phyloP scores from a whole-genome alignment of 1,284 basidiomycete species.

The Microbotryum scabiosae region DNA sequence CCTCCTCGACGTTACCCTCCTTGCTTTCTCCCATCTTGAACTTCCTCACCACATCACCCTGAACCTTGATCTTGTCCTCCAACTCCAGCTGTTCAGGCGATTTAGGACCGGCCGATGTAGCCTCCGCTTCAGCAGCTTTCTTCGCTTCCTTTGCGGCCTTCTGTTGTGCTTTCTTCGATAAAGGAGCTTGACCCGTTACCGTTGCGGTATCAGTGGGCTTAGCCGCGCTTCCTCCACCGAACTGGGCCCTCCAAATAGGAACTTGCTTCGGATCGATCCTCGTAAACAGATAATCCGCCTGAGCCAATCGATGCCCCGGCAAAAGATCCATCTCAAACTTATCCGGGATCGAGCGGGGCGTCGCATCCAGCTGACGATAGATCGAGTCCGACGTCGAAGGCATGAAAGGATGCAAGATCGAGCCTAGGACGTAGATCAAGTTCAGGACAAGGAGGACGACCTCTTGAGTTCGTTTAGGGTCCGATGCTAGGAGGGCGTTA shows the following conservation, averaged over 20 bases:
- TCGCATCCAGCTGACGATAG: slow-evolving; percentile 81
- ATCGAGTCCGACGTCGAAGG: slow-evolving; percentile 77
- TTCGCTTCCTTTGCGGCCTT: slow-evolving; percentile 26
- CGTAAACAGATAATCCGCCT: slow-evolving; percentile 85
- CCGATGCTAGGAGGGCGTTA: slow-evolving; percentile 74
- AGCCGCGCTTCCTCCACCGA: slow-evolving; percentile 55
- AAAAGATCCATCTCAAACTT: slow-evolving; percentile 68
- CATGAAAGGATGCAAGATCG: slow-evolving; percentile 91
- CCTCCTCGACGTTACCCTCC: slow-evolving; percentile 43
- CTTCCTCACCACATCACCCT: slow-evolving; percentile 61
- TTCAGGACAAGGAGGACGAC: slow-evolving; percentile 85
- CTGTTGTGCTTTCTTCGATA: slow-evolving; percentile 50
- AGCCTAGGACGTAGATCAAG: slow-evolving; percentile 83
- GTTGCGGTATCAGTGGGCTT: slow-evolving; percentile 37
- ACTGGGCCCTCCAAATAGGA: slow-evolving; percentile 70
- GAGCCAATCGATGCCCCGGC: slow-evolving; percentile 75
- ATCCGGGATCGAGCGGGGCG: slow-evolving; percentile 64
- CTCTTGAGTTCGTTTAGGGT: slow-evolving; percentile 77
- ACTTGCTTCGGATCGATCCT: slow-evolving; percentile 87
- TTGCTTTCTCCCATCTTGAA: slow-evolving; percentile 55
- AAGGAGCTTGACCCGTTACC: slow-evolving; percentile 15
- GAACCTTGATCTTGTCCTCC: slow-evolving; percentile 62
- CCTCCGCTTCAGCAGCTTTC: slow-evolving; percentile 40
- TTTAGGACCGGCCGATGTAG: slow-evolving; percentile 50
- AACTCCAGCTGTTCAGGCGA: slow-evolving; percentile 55